Base-by-base conservation (phyloP, 2,329 filamentous ascomycete genomes). In the Diaporthe citriasiana region DNA sequence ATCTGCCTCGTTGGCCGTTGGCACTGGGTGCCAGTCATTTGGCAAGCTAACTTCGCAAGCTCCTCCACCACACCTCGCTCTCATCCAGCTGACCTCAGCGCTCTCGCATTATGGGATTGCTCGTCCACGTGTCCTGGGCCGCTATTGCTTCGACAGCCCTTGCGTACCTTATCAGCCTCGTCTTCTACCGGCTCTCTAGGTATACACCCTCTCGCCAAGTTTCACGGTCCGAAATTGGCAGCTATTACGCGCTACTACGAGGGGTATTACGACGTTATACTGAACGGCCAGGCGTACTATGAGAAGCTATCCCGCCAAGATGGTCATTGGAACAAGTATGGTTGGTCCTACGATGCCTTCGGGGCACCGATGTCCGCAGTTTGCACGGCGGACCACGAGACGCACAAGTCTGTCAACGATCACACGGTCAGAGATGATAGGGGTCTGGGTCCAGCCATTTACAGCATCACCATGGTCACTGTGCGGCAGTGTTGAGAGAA, bases 231-330 rank as follows among this genome's bases (percentile, higher is more conserved):
- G 59, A 83, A 77, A 75, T 79, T 85, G 35, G 82, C 84, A 30
- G 83, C 83, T 3, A 76, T 83, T 68, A 84, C 83, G 60, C 79
- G 81, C 66, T 83, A 81, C 77, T 85, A 85, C 73, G 83, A 84
- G 74, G 82, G 83, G 57, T 87, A 85, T 77, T 85, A 86, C 73
- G 84, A 87, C 70, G 79, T 86, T n/a, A 72, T 84, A 51, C 79
- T 83, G 5, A 81, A 82, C 6, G 86, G 85, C 4, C 79, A 84
- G 1, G 71, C 76, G 1, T 82, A 78, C 73, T 79, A 79, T 60
- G 76, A 78, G 65, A 78, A 71, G 6, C 72, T 82, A 12, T 82
- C 81, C 56, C 51, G 55, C 4, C 71, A 70, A n/a, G 71, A 76
- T 8, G 55, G 72, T 9, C 12, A 35, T 13, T 70, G 66, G 72